Evolutionary conservation across 306 rosid species (phyloP).

Genomic region (Dryas alaskensis): DNA sequence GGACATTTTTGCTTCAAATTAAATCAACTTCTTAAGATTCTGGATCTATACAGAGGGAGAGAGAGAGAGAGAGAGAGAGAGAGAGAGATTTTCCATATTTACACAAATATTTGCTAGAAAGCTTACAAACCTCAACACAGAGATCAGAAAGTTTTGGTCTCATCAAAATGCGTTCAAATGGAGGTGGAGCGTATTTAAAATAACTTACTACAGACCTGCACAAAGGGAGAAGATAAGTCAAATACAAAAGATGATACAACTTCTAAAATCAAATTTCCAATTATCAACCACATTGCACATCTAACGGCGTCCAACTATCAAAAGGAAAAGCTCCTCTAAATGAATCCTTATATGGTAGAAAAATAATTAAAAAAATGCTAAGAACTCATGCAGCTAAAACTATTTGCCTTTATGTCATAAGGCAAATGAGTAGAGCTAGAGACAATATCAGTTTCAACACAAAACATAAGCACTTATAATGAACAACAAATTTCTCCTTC

Average conservation of each 20-base stretch:
- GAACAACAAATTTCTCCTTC: background rate
- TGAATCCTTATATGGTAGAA: background rate
- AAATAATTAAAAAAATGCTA: background rate
- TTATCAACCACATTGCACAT: conserved; percentile 1
- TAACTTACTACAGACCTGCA: conserved; percentile 69
- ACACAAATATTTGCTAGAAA: conserved; percentile 2
- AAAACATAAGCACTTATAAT: background rate
- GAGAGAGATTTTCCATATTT: conserved; percentile 6
- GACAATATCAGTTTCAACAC: background rate
- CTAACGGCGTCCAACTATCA: background rate
- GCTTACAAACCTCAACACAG: conserved; percentile 41
- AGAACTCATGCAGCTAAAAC: background rate
- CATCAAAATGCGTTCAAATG: conserved; percentile 60
- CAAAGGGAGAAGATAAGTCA: conserved; percentile 14
- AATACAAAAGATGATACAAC: background rate
- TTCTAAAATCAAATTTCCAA: background rate
- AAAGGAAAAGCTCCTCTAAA: too few relatives aligned
- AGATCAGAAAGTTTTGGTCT: conserved; percentile 27
- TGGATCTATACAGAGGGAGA: too few relatives aligned
- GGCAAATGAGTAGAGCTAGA: background rate
- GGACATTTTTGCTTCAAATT: too few relatives aligned
- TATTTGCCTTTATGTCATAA: background rate
- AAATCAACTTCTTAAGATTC: too few relatives aligned
- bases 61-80: background rate
- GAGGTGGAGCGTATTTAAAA: conserved; percentile 76